phyloP scores from a whole-genome alignment of 176 grass and related monocot genomes.

The Pontederia paniculata region DNA sequence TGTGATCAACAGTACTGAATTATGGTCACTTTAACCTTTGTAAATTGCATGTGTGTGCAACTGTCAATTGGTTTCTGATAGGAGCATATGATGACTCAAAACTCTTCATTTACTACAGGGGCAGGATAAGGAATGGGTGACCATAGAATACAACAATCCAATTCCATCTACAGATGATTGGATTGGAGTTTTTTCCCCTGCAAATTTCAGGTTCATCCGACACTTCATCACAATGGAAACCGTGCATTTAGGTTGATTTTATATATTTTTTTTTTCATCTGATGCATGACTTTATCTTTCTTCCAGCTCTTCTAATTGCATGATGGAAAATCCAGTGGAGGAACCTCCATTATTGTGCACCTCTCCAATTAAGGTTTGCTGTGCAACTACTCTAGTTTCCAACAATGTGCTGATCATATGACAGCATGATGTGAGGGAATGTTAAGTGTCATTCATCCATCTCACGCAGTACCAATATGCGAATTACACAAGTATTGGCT shows the following conservation, averaged over 20 bases:
- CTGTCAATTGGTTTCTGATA: too few relatives aligned
- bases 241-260: not conserved
- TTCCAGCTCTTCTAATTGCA: constrained; percentile 53
- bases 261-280: not conserved
- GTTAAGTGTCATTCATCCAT: constrained; percentile 8
- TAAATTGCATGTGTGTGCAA: not conserved
- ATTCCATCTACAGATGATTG: constrained; percentile 65
- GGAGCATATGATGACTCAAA: not conserved
- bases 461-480: constrained; percentile 52
- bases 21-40: not conserved
- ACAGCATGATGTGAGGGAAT: too few relatives aligned
- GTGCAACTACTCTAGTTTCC: constrained; percentile 1
- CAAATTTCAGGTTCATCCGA: constrained; percentile 58
- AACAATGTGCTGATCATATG: not conserved
- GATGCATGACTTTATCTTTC: not conserved
- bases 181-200: constrained; percentile 91
- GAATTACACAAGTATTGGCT: constrained; percentile 36
- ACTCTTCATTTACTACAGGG: constrained; percentile 32
- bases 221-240: not conserved
- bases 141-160: constrained; percentile 39
- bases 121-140: constrained; percentile 69
- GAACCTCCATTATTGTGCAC: constrained; percentile 71
- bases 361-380: constrained; percentile 71
- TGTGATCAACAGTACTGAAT: too few relatives aligned
- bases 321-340: constrained; percentile 44